Evolutionary conservation across 208 protist species (phyloP).

Genomic region (Trypanosoma congolense): DNA sequence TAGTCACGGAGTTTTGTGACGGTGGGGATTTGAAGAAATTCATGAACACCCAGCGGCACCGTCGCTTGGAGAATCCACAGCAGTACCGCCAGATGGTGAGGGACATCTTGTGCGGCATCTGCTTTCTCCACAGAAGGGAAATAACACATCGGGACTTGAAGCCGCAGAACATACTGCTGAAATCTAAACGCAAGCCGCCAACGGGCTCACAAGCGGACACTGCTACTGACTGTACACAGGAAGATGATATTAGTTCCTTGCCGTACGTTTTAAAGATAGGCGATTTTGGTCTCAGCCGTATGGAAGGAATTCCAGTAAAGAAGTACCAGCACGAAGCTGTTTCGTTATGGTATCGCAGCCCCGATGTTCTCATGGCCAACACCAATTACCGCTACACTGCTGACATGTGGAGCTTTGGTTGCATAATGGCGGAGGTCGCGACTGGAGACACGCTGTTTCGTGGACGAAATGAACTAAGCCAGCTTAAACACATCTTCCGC

Average conservation of each 20-base stretch:
- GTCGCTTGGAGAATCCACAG: slow-evolving; percentile 26
- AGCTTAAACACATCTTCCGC: slow-evolving; percentile 83
- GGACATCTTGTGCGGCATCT: slow-evolving; percentile 58
- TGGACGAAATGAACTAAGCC: slow-evolving; percentile 75
- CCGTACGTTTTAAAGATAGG: slow-evolving; percentile 71
- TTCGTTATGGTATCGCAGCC: slow-evolving; percentile 94
- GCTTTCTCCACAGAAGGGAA: slow-evolving; percentile 62
- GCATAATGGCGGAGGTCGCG: slow-evolving; percentile 88
- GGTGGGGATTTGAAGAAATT: slow-evolving; percentile 94
- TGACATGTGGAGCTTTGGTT: slow-evolving; percentile 91
- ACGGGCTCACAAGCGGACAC: neutral
- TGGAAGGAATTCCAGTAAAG: slow-evolving; percentile 86
- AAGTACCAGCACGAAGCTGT: slow-evolving; percentile 88
- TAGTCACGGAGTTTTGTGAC: slow-evolving; percentile 96
- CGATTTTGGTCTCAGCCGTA: slow-evolving; percentile 85
- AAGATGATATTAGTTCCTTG: neutral
- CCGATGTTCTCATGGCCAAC: slow-evolving; percentile 88
- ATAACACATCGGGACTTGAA: slow-evolving; percentile 67
- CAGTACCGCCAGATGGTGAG: slow-evolving; percentile 61
- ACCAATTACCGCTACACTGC: slow-evolving; percentile 70
- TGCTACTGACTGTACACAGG: neutral
- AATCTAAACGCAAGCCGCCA: slow-evolving; percentile 6
- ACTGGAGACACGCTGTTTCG: slow-evolving; percentile 70
- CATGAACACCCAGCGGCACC: slow-evolving; percentile 39
- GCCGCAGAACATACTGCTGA: slow-evolving; percentile 84